Conservation (phyloP, 176 grass and related monocot genomes). For the Pontederia paniculata region DNA sequence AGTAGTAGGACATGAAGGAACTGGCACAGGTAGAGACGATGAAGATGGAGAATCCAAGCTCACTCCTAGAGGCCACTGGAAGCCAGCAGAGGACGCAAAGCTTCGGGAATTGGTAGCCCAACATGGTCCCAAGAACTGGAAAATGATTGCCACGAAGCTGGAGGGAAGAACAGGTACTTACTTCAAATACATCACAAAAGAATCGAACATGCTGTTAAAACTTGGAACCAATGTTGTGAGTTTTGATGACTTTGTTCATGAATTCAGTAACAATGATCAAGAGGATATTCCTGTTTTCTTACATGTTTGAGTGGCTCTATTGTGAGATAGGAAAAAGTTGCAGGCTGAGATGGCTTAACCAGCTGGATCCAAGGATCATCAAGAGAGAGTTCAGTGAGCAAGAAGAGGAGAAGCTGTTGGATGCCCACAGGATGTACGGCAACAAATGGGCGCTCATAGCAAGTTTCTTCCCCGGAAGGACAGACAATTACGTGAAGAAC, state of each 20-base stretch:
- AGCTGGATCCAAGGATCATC: slow-evolving; percentile 20
- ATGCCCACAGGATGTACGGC: slow-evolving; percentile 11
- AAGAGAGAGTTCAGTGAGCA: slow-evolving; percentile 12
- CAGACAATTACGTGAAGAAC: slow-evolving; percentile 18
- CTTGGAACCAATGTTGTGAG: neutral
- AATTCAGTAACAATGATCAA: neutral
- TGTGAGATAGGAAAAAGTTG: slow-evolving; percentile 10
- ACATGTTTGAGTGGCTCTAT: neutral
- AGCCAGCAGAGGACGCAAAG: slow-evolving; percentile 11
- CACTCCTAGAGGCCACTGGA: slow-evolving; percentile 11
- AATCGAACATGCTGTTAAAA: neutral
- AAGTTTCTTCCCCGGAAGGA: slow-evolving; percentile 13
- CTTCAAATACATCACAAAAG: neutral
- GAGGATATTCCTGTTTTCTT: neutral
- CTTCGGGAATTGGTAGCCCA: slow-evolving; percentile 9
- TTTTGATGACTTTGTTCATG: neutral
- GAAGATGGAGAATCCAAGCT: slow-evolving; percentile 1
- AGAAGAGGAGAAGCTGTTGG: slow-evolving; percentile 19
- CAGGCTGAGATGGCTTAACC: slow-evolving; percentile 15
- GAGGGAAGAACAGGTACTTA: slow-evolving; percentile 15
- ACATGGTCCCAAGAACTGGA: slow-evolving; percentile 13
- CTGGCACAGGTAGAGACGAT: neutral
- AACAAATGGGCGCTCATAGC: slow-evolving; percentile 19
- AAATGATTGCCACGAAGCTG: slow-evolving; percentile 11
- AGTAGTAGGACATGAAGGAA: neutral